Evolutionary conservation across 1,284 basidiomycete species (phyloP).

Genomic region (Tausonia pullulans): DNA sequence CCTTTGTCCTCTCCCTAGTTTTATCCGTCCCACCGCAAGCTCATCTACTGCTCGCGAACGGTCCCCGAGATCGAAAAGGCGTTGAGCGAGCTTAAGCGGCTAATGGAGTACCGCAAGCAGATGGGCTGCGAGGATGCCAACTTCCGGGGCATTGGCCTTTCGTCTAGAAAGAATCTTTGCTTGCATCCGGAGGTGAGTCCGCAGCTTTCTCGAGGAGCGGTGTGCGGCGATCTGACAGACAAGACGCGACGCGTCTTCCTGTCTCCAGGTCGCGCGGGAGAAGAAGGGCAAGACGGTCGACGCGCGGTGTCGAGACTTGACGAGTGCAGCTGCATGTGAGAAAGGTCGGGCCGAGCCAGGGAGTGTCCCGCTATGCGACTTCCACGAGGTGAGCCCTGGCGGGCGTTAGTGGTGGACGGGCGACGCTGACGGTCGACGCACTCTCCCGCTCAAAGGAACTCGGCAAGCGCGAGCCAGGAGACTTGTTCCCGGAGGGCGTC

Average conservation of each 20-base stretch:
- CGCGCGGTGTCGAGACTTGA: constrained; percentile 90
- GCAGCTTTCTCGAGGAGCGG: background rate
- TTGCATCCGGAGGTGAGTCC: constrained; percentile 77
- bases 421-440: background rate
- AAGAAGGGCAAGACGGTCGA: constrained; percentile 98
- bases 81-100: constrained; percentile 81
- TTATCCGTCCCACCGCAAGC: constrained; percentile 81
- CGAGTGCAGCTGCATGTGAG: constrained; percentile 72
- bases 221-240: background rate
- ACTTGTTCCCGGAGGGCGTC: constrained; percentile 74
- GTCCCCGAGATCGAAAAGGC: constrained; percentile 99
- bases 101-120: constrained; percentile 86
- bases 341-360: constrained; percentile 80
- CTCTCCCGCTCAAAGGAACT: constrained; percentile 43
- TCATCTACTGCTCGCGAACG: constrained; percentile 98
- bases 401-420: too few relatives aligned
- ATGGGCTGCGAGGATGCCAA: constrained; percentile 61
- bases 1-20: constrained; percentile 45
- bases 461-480: constrained; percentile 69
- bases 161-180: constrained; percentile 93
- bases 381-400: constrained; percentile 66
- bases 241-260: background rate
- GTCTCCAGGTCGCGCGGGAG: constrained; percentile 70
- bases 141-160: constrained; percentile 84
- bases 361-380: constrained; percentile 83